These are phyloP conservation scores for Pythium phragmitis DNA, from an alignment of 352 stramenopile species.

Conservation along the genomic window DNA sequence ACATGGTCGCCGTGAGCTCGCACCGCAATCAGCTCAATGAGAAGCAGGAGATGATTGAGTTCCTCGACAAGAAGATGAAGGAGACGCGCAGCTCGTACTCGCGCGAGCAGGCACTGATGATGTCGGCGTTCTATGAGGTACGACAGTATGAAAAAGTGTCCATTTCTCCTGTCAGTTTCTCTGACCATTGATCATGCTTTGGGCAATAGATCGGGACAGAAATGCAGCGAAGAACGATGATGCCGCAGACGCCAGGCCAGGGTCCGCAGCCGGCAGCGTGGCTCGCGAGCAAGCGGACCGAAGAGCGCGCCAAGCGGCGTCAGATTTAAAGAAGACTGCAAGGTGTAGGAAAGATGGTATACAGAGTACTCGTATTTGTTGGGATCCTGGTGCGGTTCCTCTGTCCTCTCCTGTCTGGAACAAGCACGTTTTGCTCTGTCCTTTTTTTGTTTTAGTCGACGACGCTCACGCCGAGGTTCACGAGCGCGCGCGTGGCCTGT, in stretches of 20 bases:
- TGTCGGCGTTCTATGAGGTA: slow-evolving; percentile 90
- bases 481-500: slow-evolving; percentile 82
- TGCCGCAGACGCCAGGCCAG: slow-evolving; percentile 60
- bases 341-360: not conserved
- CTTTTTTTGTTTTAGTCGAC: slow-evolving; percentile 41
- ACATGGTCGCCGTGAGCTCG: slow-evolving; percentile 87
- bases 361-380: not conserved
- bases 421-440: not conserved
- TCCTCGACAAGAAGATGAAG: slow-evolving; percentile 87
- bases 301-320: slow-evolving; percentile 80
- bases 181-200: not conserved
- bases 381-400: not conserved
- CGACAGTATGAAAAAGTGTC: not conserved
- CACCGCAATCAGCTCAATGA: slow-evolving; percentile 88
- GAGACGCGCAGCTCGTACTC: slow-evolving; percentile 75
- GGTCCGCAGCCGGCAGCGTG: slow-evolving; percentile 60
- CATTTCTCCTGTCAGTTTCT: not conserved
- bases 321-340: slow-evolving; percentile 41
- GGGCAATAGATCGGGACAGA: slow-evolving; percentile 73
- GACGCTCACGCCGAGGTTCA: slow-evolving; percentile 87
- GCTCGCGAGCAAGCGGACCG: slow-evolving; percentile 82
- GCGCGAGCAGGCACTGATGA: slow-evolving; percentile 85
- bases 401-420: not conserved
- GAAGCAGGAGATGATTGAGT: slow-evolving; percentile 81
- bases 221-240: slow-evolving; percentile 88